Base-by-base conservation (phyloP, 805 yeast species). In the Clavispora vitiphila region DNA sequence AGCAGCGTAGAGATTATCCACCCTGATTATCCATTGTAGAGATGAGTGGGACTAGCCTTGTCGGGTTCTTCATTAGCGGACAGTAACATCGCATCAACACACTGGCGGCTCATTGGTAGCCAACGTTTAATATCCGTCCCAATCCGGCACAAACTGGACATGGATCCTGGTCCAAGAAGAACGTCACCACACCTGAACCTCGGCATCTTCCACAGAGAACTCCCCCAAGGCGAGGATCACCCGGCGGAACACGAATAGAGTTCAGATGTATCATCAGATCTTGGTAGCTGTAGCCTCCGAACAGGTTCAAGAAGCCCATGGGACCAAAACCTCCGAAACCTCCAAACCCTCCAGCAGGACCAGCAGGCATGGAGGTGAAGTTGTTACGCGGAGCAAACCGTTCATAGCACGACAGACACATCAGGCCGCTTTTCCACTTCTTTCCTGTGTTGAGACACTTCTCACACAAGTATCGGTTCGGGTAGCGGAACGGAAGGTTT, bases 201-300 rank as follows among this genome's bases (percentile, higher is more conserved):
- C 82, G 55, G 53, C 95, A 87, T 38, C 78, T 65, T 0, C 86
- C 87, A 63, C 96, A 87, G 3, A 81, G 49, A 0, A 70, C 58
- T 1, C 96, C 95, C 1, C 96, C 95, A 21, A 47, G 76, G 11
- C 73, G 48, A 2, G 93, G 91, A 53, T 86, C 95, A 2, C 95
- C 95, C 0, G 95, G 93, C 16, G 54, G 57, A 1, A 85, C 83
- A 12, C 76, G 62, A 15, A 72, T 38, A n/a, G n/a, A n/a, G n/a
- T n/a, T n/a, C n/a, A n/a, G n/a, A n/a, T n/a, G n/a, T n/a, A n/a
- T n/a, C n/a, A n/a, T n/a, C n/a, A n/a, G n/a, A n/a, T n/a, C n/a
- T n/a, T n/a, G n/a, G n/a, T n/a, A n/a, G n/a, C n/a, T n/a, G n/a
- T n/a, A n/a, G n/a, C 1, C 22, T 21, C 22, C 22, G 8, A 78